phyloP scores from a whole-genome alignment of 129 eudicot genomes.

The Artemisia tridentata region DNA sequence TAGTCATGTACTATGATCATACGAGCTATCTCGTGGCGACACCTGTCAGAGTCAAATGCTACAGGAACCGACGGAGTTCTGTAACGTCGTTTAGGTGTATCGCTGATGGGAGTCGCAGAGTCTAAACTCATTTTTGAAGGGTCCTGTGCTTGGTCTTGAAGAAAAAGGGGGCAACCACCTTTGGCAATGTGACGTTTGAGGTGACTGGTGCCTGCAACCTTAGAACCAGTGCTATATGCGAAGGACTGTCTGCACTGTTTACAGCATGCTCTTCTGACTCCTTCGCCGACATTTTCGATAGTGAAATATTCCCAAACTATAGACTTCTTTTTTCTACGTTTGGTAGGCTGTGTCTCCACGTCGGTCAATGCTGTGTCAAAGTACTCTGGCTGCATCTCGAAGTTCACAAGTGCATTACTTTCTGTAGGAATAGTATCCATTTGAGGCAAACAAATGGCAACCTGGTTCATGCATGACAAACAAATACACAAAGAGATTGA shows the following conservation, averaged over 20 bases:
- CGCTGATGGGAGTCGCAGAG: slow-evolving; percentile 23
- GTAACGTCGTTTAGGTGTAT: slow-evolving; percentile 67
- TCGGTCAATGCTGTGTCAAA: slow-evolving; percentile 19
- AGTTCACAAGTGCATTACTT: slow-evolving; percentile 26
- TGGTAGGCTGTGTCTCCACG: slow-evolving; percentile 43
- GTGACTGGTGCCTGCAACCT: slow-evolving; percentile 98
- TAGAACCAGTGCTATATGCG: slow-evolving; percentile 84
- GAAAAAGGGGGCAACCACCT: slow-evolving; percentile 75
- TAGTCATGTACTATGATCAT: slow-evolving; percentile 92
- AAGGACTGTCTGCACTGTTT: slow-evolving; percentile 83
- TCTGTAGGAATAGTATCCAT: slow-evolving; percentile 37
- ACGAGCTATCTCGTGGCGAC: slow-evolving; percentile 79
- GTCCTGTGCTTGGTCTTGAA: slow-evolving; percentile 60
- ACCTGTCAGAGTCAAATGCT: slow-evolving; percentile 65
- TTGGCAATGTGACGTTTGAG: slow-evolving; percentile 94
- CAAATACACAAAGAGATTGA: not conserved
- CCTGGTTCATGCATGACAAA: slow-evolving; percentile 12
- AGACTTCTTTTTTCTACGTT: slow-evolving; percentile 81
- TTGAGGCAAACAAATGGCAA: not conserved
- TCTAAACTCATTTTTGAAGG: slow-evolving; percentile 33
- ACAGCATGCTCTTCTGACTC: slow-evolving; percentile 78
- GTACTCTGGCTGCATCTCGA: slow-evolving; percentile 33
- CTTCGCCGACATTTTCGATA: slow-evolving; percentile 61
- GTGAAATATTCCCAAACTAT: slow-evolving; percentile 96
- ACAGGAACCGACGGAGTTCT: slow-evolving; percentile 50